Base-by-base conservation (phyloP, 495 filamentous ascomycete genomes). In the Penicillium manginii region DNA sequence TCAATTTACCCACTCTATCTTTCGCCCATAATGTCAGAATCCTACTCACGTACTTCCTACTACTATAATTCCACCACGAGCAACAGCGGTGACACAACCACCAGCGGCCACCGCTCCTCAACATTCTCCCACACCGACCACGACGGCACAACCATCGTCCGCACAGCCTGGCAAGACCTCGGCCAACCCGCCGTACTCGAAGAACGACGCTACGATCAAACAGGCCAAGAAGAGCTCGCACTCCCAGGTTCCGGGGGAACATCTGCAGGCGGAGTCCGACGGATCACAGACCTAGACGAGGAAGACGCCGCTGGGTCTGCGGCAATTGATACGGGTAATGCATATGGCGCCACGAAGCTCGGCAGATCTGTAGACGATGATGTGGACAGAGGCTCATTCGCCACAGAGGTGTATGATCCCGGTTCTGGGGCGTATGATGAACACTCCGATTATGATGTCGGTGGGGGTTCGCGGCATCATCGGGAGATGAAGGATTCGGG, bases 71-170 rank as follows among this genome's bases (percentile, higher is more conserved):
- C 75, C 21, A 61, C 66, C 14, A 66, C 57, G 43, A 71, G 64
- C 57, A 59, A 59, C 52, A 57, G 26, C 53, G 61, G 66, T 35
- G 69, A 67, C 31, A 58, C 46, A 2, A 58, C 53, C 26, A 65
- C 66, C 18, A 69, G 65, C 48, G 75, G 73, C 55, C 70, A 73
- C 52, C 70, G 73, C 4, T 75, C 75, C 58, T 60, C 66, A n/a
- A 74, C 72, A 7, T 57, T 60, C 43, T 72, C 73, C 1, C 61
- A 72, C 39, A 78, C 73, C 39, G 63, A 72, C 11, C 57, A 61
- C 2, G 66, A 77, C 26, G 76, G 76, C 31, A 68, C 62, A n/a
- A 78, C 73, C 2, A 59, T 67, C 56, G 70, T 77, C 7, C 73
- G 73, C 50, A 74, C 73, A 11, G 72, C 70, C 11, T 62, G 66